Evolutionary conservation across 2,329 filamentous ascomycete species (phyloP).

Genomic region (Phoma herbarum): DNA sequence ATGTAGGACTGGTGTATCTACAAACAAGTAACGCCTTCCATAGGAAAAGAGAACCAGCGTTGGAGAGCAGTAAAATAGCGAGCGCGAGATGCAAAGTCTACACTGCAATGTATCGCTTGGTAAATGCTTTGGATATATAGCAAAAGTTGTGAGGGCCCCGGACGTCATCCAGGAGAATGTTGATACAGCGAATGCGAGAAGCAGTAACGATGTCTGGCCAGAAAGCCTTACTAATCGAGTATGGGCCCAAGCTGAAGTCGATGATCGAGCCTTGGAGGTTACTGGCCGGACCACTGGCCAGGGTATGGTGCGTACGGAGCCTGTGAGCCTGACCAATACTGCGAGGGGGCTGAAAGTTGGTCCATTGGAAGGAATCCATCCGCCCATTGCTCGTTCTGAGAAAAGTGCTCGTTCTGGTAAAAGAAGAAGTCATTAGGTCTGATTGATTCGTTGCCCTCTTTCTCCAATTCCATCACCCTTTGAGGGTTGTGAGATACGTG

Average conservation of each 20-base stretch:
- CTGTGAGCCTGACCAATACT: background rate
- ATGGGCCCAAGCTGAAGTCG: no score
- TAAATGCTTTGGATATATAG: background rate
- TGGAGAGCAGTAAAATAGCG: background rate
- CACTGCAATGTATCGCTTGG: background rate
- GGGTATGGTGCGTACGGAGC: background rate
- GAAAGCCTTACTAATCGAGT: background rate
- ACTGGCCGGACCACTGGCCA: background rate
- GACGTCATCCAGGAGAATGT: background rate
- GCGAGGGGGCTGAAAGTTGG: background rate
- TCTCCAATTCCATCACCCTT: constrained; percentile 4
- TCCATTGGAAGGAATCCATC: background rate
- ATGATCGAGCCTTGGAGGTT: background rate
- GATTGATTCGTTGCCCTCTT: constrained; percentile 7
- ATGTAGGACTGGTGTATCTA: background rate
- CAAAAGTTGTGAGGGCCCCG: background rate
- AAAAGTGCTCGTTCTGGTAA: constrained; percentile 6
- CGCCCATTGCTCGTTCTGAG: background rate
- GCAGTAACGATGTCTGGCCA: background rate
- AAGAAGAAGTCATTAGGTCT: background rate
- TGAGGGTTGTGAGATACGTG: constrained; percentile 7
- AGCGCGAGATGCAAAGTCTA: background rate
- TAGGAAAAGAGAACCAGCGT: background rate
- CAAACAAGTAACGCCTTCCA: background rate
- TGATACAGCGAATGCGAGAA: constrained; percentile 10